A percentile compares a stretch with the other conserved stretches of the same genome.
Evolutionary conservation across 192 early-diverging fungal species (phyloP).

Genomic region (Linnemannia exigua): DNA sequence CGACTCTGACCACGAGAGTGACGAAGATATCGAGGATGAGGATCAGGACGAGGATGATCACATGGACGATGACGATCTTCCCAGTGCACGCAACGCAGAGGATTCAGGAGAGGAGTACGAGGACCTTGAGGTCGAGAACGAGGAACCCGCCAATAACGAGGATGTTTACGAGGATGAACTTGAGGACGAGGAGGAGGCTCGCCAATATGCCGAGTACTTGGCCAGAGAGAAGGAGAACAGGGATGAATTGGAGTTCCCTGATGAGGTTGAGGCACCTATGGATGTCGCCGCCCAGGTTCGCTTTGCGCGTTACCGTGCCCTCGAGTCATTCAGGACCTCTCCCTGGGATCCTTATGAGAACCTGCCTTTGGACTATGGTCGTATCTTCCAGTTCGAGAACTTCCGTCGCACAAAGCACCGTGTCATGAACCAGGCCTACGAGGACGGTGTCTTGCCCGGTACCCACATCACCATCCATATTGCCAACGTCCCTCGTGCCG

Average conservation of each 20-base stretch:
- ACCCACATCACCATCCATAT: slow-evolving; percentile 81
- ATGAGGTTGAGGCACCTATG: slow-evolving; percentile 96
- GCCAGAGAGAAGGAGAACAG: slow-evolving; percentile 74
- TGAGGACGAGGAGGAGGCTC: slow-evolving; percentile 70
- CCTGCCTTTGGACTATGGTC: slow-evolving; percentile 94
- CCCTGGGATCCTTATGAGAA: slow-evolving; percentile 99
- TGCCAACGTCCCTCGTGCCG: slow-evolving; percentile 73
- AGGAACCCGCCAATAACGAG: slow-evolving; percentile 54
- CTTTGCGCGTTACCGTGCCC: slow-evolving; percentile 95
- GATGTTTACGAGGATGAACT: slow-evolving; percentile 61
- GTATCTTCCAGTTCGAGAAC: slow-evolving; percentile 98
- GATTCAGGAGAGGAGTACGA: slow-evolving; percentile 61
- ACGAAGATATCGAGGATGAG: slow-evolving; percentile 68
- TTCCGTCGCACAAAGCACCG: slow-evolving; percentile 84
- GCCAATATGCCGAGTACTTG: slow-evolving; percentile 69
- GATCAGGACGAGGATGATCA: slow-evolving; percentile 63
- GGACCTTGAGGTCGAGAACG: slow-evolving; percentile 56
- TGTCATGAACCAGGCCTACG: slow-evolving; percentile 70
- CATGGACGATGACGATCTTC: slow-evolving; percentile 60
- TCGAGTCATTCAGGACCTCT: slow-evolving; percentile 94
- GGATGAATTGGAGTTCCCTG: slow-evolving; percentile 92
- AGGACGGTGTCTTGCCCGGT: slow-evolving; percentile 72
- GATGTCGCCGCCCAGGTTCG: slow-evolving; percentile 85
- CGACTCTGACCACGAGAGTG: slow-evolving; percentile 82
- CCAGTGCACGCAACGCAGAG: slow-evolving; percentile 59